Evolutionary conservation across 1,284 basidiomycete genomes (phyloP).

Genomic region (Polyporus tsugae): DNA sequence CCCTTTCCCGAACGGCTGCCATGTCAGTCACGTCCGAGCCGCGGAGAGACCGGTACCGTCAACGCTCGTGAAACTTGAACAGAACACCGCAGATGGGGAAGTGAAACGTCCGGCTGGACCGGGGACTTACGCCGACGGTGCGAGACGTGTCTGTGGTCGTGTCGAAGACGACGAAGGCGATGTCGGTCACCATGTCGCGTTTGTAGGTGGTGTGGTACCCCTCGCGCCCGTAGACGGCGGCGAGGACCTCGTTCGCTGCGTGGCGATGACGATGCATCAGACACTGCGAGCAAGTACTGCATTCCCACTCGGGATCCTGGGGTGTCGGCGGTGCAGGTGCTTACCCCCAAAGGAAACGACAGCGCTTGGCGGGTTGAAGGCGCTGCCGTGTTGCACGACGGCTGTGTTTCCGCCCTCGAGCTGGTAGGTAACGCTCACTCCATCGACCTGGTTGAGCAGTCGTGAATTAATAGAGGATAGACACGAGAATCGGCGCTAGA

Average conservation of each 20-base stretch:
- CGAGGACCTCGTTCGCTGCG: constrained; percentile 26
- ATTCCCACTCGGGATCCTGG: too few relatives aligned
- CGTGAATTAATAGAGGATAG: not conserved
- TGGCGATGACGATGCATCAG: too few relatives aligned
- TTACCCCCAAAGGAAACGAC: constrained; percentile 4
- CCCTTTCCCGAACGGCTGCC: constrained; percentile 28
- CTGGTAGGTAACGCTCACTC: constrained; percentile 26
- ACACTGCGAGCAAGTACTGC: not conserved
- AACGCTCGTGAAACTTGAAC: not conserved
- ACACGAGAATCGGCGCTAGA: not conserved
- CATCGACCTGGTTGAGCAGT: constrained; percentile 24
- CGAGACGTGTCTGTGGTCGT: constrained; percentile 15
- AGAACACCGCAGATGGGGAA: not conserved
- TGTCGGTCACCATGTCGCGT: constrained; percentile 27
- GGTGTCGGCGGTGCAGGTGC: not conserved
- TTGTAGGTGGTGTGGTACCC: constrained; percentile 25
- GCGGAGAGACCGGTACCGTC: not conserved
- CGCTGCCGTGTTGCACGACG: constrained; percentile 23
- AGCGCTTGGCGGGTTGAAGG: constrained; percentile 6
- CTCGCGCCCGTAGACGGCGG: constrained; percentile 28
- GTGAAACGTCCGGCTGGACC: too few relatives aligned
- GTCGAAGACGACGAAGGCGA: constrained; percentile 31
- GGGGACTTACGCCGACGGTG: constrained; percentile 20
- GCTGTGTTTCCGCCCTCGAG: constrained; percentile 5
- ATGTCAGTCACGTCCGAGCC: not conserved